Base-by-base conservation (phyloP, 805 yeast genomes). In the Pichia cabralensis region DNA sequence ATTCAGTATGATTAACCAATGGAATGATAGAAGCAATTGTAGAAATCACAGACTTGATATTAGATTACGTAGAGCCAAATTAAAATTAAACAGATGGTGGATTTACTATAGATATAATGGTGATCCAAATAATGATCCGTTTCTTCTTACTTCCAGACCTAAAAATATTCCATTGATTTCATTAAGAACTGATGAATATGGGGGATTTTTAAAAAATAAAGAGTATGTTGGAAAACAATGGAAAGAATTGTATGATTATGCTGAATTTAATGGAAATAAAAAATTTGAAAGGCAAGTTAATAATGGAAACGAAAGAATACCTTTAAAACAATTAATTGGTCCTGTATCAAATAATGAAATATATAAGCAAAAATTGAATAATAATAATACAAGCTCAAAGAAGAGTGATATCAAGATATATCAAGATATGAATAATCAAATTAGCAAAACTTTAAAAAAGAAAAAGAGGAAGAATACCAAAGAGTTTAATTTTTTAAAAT, bases 81-180 rank as follows among this genome's bases (percentile, higher is more conserved):
- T 56, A 15, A 46, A 45, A 28, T 35, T 54, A 29, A 41, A 47
- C 31, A 50, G 48, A 14, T 53, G 57, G 54, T 47, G 52, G 55
- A 47, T 47, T 31, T 43, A 35, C 31, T 30, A 41, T 13, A 38
- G 44, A n/a, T 41, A 44, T 13, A 31, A 34, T 3, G 45, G 44
- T 16, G 41, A 48, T 28, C 52, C 52, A 6, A 38, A 43, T 25
- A 43, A 40, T 11, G 41, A 50, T 30, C 46, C 48, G 4, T 19
- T 29, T n/a, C 40, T 52, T 28, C 28, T 53, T 9, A 48, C 52
- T 10, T 36, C 55, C 39, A 46, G 50, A 25, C 41, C 48, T 18
- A 52, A 43, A 32, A 44, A 44, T 26, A 13, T 47, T 12, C 55
- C 56, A 2, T 42, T 51, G 24, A 47, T 53, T 3, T 53, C 56